These are phyloP conservation scores for Curvularia sp. DNA, from an alignment of 2,329 filamentous ascomycete species.

Conservation along the genomic window DNA sequence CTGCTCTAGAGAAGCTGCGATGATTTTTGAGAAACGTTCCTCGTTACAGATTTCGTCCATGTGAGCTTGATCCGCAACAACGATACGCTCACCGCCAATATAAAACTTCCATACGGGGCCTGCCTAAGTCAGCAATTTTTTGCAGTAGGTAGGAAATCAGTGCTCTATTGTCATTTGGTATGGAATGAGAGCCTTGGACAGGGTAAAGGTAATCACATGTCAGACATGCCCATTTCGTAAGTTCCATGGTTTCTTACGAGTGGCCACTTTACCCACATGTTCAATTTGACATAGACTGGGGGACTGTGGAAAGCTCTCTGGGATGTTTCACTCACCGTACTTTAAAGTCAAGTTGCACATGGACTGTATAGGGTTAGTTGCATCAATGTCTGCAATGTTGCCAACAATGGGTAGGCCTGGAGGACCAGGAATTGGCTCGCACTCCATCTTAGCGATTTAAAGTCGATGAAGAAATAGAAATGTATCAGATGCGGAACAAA, in stretches of 20 bases:
- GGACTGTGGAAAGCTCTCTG: too few relatives aligned
- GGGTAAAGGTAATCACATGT: not conserved
- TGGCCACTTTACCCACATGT: not conserved
- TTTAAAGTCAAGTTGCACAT: slow-evolving; percentile 66
- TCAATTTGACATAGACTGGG: not conserved
- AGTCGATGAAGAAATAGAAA: not conserved
- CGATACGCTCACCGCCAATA: slow-evolving; percentile 39
- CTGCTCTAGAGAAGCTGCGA: slow-evolving; percentile 40
- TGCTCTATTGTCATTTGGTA: not conserved
- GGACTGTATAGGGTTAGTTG: slow-evolving; percentile 63
- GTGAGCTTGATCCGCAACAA: slow-evolving; percentile 44
- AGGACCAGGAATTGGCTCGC: slow-evolving; percentile 66
- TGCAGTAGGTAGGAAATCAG: not conserved
- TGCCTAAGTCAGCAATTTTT: slow-evolving; percentile 19
- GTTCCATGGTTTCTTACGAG: not conserved
- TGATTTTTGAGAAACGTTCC: slow-evolving; percentile 44
- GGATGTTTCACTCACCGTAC: slow-evolving; percentile 61
- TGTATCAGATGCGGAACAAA: not conserved
- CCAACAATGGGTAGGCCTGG: slow-evolving; percentile 70
- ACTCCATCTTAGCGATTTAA: slow-evolving; percentile 30
- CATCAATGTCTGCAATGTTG: slow-evolving; percentile 69
- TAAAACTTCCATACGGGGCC: slow-evolving; percentile 47
- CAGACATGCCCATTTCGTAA: not conserved
- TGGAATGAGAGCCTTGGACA: not conserved
- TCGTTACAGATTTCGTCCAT: slow-evolving; percentile 54